phyloP scores from a whole-genome alignment of 768 basidiomycete genomes.

The Pulveroboletus ravenelii region DNA sequence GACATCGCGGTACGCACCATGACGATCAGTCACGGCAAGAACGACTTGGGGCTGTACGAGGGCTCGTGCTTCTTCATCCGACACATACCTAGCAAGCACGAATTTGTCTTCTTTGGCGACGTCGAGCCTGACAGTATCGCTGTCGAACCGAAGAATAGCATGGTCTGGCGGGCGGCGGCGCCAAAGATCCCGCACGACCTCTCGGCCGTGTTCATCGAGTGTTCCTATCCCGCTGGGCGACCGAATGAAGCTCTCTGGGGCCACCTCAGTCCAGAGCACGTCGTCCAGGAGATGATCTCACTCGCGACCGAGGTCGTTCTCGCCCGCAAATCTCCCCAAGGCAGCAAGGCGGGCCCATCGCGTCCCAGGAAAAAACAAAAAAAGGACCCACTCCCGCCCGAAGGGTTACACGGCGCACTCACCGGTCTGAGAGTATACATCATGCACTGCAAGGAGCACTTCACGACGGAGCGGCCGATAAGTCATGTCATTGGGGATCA shows the following conservation, averaged over 20 bases:
- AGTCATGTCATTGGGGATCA: constrained; percentile 70
- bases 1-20: constrained; percentile 61
- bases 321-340: constrained; percentile 34
- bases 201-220: constrained; percentile 88
- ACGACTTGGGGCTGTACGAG: constrained; percentile 53
- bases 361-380: constrained; percentile 36
- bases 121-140: constrained; percentile 82
- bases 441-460: constrained; percentile 82
- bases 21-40: constrained; percentile 70
- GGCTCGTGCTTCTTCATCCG: constrained; percentile 85
- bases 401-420: constrained; percentile 50
- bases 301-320: constrained; percentile 67
- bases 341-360: neutral
- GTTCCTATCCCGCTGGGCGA: constrained; percentile 79
- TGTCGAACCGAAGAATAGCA: constrained; percentile 50
- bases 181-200: constrained; percentile 65
- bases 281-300: constrained; percentile 66
- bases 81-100: constrained; percentile 52
- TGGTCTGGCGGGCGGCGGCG: constrained; percentile 82
- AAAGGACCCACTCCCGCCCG: constrained; percentile 33
- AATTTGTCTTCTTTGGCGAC: constrained; percentile 94
- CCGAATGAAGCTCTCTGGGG: constrained; percentile 69
- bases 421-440: constrained; percentile 66
- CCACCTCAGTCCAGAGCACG: constrained; percentile 78
- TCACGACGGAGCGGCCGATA: constrained; percentile 48